Base-by-base conservation (phyloP, 495 filamentous ascomycete species). In the Daldinia grandis region DNA sequence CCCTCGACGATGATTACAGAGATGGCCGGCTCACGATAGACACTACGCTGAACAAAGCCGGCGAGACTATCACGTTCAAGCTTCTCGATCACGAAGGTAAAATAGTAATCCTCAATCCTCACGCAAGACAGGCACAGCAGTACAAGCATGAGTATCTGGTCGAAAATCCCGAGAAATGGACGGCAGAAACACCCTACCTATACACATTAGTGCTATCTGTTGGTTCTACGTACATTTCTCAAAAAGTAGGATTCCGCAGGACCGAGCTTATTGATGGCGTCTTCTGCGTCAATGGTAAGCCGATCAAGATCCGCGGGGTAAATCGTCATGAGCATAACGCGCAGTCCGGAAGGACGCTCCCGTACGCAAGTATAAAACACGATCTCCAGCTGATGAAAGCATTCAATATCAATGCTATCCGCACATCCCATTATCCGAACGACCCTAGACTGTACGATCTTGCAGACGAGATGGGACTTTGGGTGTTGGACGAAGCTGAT, bases 401-500 rank as follows among this genome's bases (percentile, higher is more conserved):
- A 14, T 87, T 91, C 76, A 90, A 91, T 57, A 83, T 92, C 75
- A 92, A 92, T 66, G 87, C 89, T 5, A 80, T 92, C 30, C 82
- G 90, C n/a, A 89, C 87, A 1, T 88, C 83, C 5, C 89, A 91
- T 69, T 88, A 91, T 65, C 85, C 86, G 19, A 87, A 89, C 54
- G 85, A 91, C 63, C 76, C 82, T 1, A 77, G 76, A 17, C 78
- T 92, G n/a, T 89, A 90, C 65, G 86, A 89, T 25, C 78, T 93
- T 5, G 85, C 87, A 25, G 89, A 93, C 65, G 87, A 91, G 70
- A 78, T 92, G 37, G 91, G 91, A 0, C 78, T 93, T 17, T 93
- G 87, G 82, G 83, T 93, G 14, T 82, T 93, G 61, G 90, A 91
- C 56, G 91, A 93, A 76, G 88, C 87, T 0, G 91, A 93, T 73